A percentile compares a stretch with the other conserved stretches of the same genome.
These are phyloP conservation scores for Tulasnella sp. DNA, from an alignment of 768 basidiomycete species.

Conservation along the genomic window DNA sequence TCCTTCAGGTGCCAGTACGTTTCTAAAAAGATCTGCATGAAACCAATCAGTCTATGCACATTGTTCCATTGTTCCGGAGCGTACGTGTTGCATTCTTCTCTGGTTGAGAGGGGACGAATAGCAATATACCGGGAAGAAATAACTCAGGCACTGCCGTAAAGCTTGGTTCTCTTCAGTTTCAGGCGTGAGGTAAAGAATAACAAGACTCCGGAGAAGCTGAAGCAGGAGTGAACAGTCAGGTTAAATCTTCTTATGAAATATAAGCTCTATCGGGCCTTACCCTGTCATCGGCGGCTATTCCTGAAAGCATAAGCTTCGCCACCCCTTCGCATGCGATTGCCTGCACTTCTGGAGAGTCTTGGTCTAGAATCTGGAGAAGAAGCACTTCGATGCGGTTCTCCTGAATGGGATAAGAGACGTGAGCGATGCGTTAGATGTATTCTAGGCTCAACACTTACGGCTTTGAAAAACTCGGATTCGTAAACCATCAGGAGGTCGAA, in stretches of 20 bases:
- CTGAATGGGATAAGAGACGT: slow-evolving; percentile 27
- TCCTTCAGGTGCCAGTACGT: slow-evolving; percentile 32
- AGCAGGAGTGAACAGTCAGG: not conserved
- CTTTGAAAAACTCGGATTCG: slow-evolving; percentile 49
- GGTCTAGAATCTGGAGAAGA: slow-evolving; percentile 48
- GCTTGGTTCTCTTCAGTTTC: slow-evolving; percentile 73
- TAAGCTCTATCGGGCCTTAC: slow-evolving; percentile 37
- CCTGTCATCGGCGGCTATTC: slow-evolving; percentile 62
- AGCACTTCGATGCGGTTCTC: slow-evolving; percentile 59
- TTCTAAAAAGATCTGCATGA: slow-evolving; percentile 34
- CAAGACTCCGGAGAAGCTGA: slow-evolving; percentile 44
- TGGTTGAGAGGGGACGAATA: slow-evolving; percentile 74
- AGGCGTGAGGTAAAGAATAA: slow-evolving; percentile 66
- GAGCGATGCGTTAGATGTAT: slow-evolving; percentile 20
- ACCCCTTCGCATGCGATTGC: slow-evolving; percentile 70
- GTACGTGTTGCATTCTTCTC: slow-evolving; percentile 55
- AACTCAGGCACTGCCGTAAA: slow-evolving; percentile 75
- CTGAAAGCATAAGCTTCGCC: slow-evolving; percentile 75
- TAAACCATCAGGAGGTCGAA: slow-evolving; percentile 87
- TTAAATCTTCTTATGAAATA: not conserved
- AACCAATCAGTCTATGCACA: slow-evolving; percentile 23
- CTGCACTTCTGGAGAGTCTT: slow-evolving; percentile 52
- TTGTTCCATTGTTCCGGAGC: slow-evolving; percentile 30
- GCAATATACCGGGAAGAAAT: slow-evolving; percentile 81
- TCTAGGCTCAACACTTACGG: slow-evolving; percentile 27